Conservation (phyloP, 2,329 filamentous ascomycete species). For the Ophiosphaerella herpotricha region DNA sequence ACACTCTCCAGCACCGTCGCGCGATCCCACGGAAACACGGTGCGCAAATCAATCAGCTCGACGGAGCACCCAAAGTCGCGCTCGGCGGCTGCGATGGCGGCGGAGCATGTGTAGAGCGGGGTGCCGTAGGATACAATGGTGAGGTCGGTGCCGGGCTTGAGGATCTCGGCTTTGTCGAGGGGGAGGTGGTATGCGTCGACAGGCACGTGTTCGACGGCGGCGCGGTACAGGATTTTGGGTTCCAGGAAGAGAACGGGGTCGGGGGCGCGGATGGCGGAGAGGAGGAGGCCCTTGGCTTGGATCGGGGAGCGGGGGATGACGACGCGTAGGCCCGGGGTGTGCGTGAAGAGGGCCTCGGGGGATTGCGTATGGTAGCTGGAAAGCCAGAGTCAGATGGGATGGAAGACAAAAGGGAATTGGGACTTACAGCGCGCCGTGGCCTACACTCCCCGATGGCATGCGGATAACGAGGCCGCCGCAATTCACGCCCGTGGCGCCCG, state of each 20-base stretch:
- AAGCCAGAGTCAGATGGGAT: too few species aligned
- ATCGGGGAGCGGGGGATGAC: conserved; percentile 83
- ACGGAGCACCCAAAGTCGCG: conserved; percentile 75
- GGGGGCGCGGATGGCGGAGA: conserved; percentile 74
- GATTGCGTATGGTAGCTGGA: conserved; percentile 80
- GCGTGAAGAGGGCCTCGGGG: conserved; percentile 85
- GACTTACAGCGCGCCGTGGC: conserved; percentile 75
- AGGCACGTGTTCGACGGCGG: conserved; percentile 89
- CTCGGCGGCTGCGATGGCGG: conserved; percentile 75
- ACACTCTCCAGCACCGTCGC: conserved; percentile 80
- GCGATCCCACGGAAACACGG: conserved; percentile 91
- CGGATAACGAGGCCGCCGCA: conserved; percentile 82
- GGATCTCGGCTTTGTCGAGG: conserved; percentile 80
- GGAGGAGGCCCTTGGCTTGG: conserved; percentile 85
- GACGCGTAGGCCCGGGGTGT: conserved; percentile 82
- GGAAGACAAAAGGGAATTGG: neutral
- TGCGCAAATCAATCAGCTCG: conserved; percentile 86
- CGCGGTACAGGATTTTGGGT: conserved; percentile 89
- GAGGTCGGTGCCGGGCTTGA: conserved; percentile 79
- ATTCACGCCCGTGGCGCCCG: conserved; percentile 57
- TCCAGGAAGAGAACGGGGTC: conserved; percentile 94
- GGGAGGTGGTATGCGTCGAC: conserved; percentile 80
- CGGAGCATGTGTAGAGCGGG: conserved; percentile 80
- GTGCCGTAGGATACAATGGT: conserved; percentile 90
- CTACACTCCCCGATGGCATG: conserved; percentile 89